Evolutionary conservation across 73 alveolate species (phyloP).

Genomic region (Breviolum minutum): DNA sequence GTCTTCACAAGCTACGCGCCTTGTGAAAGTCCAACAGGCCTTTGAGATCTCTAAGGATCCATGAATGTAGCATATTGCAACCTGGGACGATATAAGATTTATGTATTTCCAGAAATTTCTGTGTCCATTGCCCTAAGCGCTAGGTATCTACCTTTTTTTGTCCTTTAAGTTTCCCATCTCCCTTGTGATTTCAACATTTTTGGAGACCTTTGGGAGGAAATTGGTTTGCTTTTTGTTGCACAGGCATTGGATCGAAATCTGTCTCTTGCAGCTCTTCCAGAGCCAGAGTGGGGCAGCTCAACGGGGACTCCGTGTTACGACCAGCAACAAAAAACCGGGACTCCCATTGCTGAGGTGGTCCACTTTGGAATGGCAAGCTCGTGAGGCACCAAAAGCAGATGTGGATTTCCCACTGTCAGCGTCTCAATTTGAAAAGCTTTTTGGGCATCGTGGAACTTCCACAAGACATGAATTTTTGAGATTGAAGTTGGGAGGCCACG

Average conservation of each 20-base stretch:
- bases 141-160: too few relatives aligned
- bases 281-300: background rate
- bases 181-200: too few relatives aligned
- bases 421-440: background rate
- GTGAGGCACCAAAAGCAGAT: background rate
- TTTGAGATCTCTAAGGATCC: background rate
- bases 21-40: slow-evolving; percentile 25
- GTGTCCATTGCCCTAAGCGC: too few relatives aligned
- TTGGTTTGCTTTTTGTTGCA: background rate
- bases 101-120: too few relatives aligned
- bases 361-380: slow-evolving; percentile 4
- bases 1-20: slow-evolving; percentile 5
- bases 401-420: slow-evolving; percentile 16
- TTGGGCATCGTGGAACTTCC: background rate
- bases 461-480: background rate
- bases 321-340: too few relatives aligned
- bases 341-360: slow-evolving; percentile 27
- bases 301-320: background rate
- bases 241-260: slow-evolving; percentile 38
- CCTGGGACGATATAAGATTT: too few relatives aligned
- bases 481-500: background rate
- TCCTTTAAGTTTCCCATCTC: too few relatives aligned
- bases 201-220: too few relatives aligned
- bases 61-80: background rate
- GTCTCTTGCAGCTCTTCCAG: background rate